These are phyloP conservation scores for Mallotus japonicus DNA, from an alignment of 441 rosid species.

Conservation along the genomic window DNA sequence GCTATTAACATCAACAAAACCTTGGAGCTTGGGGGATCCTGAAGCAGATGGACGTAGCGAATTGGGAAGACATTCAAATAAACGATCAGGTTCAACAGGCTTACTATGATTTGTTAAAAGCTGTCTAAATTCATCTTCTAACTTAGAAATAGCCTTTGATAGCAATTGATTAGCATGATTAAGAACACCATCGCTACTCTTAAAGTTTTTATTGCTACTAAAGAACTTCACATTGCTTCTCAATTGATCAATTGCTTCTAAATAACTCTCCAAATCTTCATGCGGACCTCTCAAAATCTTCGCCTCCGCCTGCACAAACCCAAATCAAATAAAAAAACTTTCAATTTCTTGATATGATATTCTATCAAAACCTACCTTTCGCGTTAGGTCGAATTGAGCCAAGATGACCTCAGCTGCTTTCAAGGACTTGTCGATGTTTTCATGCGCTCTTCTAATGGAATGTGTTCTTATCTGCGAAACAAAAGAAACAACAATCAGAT, in stretches of 20 bases:
- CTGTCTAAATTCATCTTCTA: conserved; percentile 86
- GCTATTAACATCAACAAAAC: conserved; percentile 20
- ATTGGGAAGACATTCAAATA: conserved; percentile 83
- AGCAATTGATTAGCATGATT: conserved; percentile 70
- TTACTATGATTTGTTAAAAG: conserved; percentile 85
- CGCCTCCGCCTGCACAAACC: conserved; percentile 76
- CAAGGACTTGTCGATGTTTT: conserved; percentile 78
- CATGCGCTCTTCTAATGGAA: conserved; percentile 87
- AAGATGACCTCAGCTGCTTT: conserved; percentile 76
- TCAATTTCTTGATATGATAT: not conserved
- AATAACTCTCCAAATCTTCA: conserved; percentile 84
- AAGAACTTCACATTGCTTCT: conserved; percentile 64
- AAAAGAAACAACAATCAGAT: too few relatives aligned
- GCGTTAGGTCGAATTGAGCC: conserved; percentile 70
- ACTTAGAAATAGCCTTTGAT: conserved; percentile 73
- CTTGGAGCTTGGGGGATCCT: conserved; percentile 41
- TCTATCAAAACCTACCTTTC: conserved; percentile 47
- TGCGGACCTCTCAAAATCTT: conserved; percentile 96
- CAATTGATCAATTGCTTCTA: conserved; percentile 89
- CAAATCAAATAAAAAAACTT: not conserved
- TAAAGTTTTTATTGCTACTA: conserved; percentile 53
- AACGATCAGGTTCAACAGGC: conserved; percentile 88
- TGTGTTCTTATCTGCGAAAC: conserved; percentile 71
- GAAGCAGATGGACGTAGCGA: conserved; percentile 71
- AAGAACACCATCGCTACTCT: conserved; percentile 60